A percentile compares a stretch with the other conserved stretches of the same genome.
These are phyloP conservation scores for Flaveria floridana DNA, from an alignment of 140 eudicot species.

Conservation along the genomic window DNA sequence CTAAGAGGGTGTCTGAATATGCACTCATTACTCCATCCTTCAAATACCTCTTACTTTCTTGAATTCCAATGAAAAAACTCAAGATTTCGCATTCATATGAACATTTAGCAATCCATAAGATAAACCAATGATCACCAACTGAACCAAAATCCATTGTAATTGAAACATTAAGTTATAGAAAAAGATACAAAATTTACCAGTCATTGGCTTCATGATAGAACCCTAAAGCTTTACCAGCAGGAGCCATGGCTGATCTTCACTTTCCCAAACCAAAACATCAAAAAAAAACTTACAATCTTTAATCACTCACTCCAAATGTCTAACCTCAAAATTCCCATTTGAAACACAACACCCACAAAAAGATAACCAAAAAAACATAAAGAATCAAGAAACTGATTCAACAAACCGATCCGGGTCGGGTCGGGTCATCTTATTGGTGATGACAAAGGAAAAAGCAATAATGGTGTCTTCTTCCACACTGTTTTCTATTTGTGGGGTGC, in stretches of 20 bases:
- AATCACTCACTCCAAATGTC: conserved; percentile 15
- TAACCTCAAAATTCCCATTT: conserved; percentile 15
- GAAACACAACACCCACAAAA: conserved; percentile 31
- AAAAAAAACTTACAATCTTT: conserved; percentile 33
- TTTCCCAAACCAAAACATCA: conserved; percentile 34
- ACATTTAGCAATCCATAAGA: neutral
- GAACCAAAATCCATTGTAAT: neutral
- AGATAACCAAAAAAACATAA: conserved; percentile 34
- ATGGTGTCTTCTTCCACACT: conserved; percentile 37
- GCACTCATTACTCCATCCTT: too few relatives aligned
- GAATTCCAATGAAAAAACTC: too few relatives aligned
- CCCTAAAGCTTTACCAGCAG: conserved; percentile 60
- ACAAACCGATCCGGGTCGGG: conserved; percentile 32
- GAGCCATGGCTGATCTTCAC: conserved; percentile 51
- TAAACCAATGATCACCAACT: conserved; percentile 24
- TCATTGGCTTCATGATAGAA: conserved; percentile 65
- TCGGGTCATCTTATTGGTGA: conserved; percentile 25
- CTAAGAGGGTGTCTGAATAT: too few relatives aligned
- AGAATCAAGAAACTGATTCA: conserved; percentile 28
- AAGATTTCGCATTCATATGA: neutral
- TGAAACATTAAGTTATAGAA: conserved; percentile 1
- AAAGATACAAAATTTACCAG: conserved; percentile 55
- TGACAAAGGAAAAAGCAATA: conserved; percentile 37
- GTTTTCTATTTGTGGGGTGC: conserved; percentile 33
- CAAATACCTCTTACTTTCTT: too few relatives aligned